Percentiles rank a stretch among this genome's conserved stretches.
Conservation (phyloP, 257 asterid species). For the Lycium ferocissimum region DNA sequence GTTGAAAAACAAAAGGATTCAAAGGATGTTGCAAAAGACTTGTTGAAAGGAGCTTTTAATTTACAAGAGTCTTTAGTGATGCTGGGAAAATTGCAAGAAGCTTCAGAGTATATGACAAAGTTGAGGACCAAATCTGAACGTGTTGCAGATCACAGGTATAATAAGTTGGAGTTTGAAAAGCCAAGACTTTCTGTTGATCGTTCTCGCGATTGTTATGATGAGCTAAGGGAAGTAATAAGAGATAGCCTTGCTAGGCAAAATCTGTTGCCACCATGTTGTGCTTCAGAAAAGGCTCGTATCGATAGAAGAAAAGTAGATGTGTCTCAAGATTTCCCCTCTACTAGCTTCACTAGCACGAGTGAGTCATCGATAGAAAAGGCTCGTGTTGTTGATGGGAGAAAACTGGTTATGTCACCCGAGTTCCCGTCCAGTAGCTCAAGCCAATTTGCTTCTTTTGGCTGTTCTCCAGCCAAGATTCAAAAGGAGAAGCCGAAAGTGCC, state of each 20-base stretch:
- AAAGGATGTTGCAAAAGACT: constrained; percentile 55
- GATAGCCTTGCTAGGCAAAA: constrained; percentile 72
- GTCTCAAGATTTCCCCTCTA: constrained; percentile 27
- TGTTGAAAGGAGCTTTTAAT: constrained; percentile 72
- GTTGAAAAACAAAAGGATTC: constrained; percentile 39
- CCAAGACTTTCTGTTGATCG: constrained; percentile 52
- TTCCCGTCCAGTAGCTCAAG: constrained; percentile 61
- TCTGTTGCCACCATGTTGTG: constrained; percentile 49
- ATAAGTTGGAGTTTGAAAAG: constrained; percentile 41
- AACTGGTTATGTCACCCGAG: constrained; percentile 43
- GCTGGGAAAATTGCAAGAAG: constrained; percentile 69
- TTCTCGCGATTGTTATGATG: constrained; percentile 68
- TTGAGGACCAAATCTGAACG: constrained; percentile 46
- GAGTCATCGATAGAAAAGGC: constrained; percentile 30
- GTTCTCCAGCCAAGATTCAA: constrained; percentile 43
- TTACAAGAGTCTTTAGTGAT: constrained; percentile 63
- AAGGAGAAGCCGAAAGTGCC: constrained; percentile 52
- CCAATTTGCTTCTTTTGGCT: constrained; percentile 46
- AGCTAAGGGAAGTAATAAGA: constrained; percentile 70
- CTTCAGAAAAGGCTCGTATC: constrained; percentile 31
- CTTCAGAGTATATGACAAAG: constrained; percentile 51
- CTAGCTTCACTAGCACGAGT: constrained; percentile 28
- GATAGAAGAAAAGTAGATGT: constrained; percentile 28
- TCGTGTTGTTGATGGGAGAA: constrained; percentile 32
- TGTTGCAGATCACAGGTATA: constrained; percentile 36